A percentile compares a stretch with the other conserved stretches of the same genome.
phyloP scores from a whole-genome alignment of 805 yeast genomes.

The Cyberlindnera suaveolens region DNA sequence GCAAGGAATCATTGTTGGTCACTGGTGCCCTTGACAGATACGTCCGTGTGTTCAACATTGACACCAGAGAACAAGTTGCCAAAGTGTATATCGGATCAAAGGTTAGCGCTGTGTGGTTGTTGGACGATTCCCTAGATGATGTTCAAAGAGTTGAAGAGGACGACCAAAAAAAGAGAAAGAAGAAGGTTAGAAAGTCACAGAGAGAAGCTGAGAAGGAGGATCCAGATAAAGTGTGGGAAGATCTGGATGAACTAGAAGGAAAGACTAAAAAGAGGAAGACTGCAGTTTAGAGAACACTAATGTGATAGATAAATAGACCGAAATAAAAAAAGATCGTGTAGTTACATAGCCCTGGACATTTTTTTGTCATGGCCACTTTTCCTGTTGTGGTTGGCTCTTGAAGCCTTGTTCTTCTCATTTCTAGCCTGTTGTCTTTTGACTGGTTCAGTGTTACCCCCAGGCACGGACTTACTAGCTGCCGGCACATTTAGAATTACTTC shows the following conservation, averaged over 20 bases:
- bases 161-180: slow-evolving; percentile 27
- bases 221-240: slow-evolving; percentile 34
- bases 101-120: slow-evolving; percentile 43
- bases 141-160: slow-evolving; percentile 20
- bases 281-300: not conserved
- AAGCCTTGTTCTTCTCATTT: slow-evolving; percentile 51
- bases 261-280: slow-evolving; percentile 17
- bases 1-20: slow-evolving; percentile 42
- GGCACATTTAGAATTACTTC: not conserved
- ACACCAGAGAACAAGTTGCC: slow-evolving; percentile 48
- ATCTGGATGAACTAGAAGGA: slow-evolving; percentile 20
- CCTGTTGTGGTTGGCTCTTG: slow-evolving; percentile 59
- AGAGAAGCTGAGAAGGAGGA: slow-evolving; percentile 22
- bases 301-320: not conserved
- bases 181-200: slow-evolving; percentile 33
- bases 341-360: slow-evolving; percentile 20
- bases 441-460: not conserved
- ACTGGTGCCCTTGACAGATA: slow-evolving; percentile 89
- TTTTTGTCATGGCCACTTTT: slow-evolving; percentile 58
- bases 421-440: slow-evolving; percentile 32
- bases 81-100: slow-evolving; percentile 77
- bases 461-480: not conserved
- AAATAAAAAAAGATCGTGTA: not conserved
- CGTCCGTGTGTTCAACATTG: slow-evolving; percentile 65
- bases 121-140: slow-evolving; percentile 38